phyloP scores from a whole-genome alignment of 2,329 filamentous ascomycete genomes.

The Aspergillus ruber region DNA sequence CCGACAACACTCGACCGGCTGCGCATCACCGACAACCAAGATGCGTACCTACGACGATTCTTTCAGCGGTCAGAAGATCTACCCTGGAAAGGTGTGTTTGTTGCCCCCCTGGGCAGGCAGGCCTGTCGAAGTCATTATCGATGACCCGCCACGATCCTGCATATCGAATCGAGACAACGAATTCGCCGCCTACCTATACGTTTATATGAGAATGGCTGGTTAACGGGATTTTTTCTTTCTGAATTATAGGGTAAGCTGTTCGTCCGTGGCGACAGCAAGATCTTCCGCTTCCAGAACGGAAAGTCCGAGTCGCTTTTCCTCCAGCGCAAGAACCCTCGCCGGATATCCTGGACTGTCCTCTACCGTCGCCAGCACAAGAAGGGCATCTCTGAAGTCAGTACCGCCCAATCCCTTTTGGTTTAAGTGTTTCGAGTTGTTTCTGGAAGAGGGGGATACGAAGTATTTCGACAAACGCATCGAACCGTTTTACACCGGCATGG shows the following conservation, averaged over 20 bases:
- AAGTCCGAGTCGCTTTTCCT: slow-evolving; percentile 99
- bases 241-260: slow-evolving; percentile 88
- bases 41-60: slow-evolving; percentile 74
- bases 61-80: slow-evolving; percentile 73
- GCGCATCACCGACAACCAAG: slow-evolving; percentile 49
- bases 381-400: slow-evolving; percentile 98
- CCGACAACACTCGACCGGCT: slow-evolving; percentile 34
- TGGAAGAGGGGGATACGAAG: slow-evolving; percentile 2
- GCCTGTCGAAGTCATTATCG: not conserved
- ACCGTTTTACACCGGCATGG: not conserved
- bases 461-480: no score
- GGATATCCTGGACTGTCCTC: slow-evolving; percentile 96
- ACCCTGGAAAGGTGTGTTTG: slow-evolving; percentile 67
- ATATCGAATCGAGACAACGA: not conserved
- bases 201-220: slow-evolving; percentile 5
- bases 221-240: slow-evolving; percentile 25
- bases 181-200: no score
- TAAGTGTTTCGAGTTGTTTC: slow-evolving; percentile 10
- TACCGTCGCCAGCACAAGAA: slow-evolving; percentile 99
- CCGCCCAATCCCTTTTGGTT: slow-evolving; percentile 14
- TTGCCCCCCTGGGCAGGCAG: slow-evolving; percentile 12
- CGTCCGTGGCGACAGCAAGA: slow-evolving; percentile 98
- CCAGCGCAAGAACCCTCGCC: slow-evolving; percentile 99
- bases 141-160: not conserved
- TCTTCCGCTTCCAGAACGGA: slow-evolving; percentile 99